Percentiles rank a stretch among this genome's conserved stretches.
These are phyloP conservation scores for Phytophthora megakarya DNA, from an alignment of 352 stramenopile species.

Conservation along the genomic window DNA sequence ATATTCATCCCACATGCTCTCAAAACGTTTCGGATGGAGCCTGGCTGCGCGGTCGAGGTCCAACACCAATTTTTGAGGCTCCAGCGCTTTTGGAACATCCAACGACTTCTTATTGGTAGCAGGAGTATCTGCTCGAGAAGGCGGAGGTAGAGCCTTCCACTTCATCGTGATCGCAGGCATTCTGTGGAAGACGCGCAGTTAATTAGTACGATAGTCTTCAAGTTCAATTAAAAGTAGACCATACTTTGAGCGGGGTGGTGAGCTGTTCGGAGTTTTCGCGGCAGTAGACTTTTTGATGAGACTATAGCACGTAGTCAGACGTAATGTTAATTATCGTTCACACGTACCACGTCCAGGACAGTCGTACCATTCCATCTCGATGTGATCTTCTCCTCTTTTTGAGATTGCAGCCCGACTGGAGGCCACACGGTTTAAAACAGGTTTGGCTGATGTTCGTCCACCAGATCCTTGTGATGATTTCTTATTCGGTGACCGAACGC, in stretches of 20 bases:
- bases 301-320: conserved; percentile 2
- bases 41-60: conserved; percentile 48
- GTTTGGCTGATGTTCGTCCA: conserved; percentile 28
- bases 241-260: conserved; percentile 25
- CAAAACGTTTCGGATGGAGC: conserved; percentile 70
- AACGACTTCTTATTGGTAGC: conserved; percentile 17
- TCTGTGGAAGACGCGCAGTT: conserved; percentile 16
- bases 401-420: conserved; percentile 27
- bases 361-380: conserved; percentile 51
- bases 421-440: conserved; percentile 25
- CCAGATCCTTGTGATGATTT: conserved; percentile 4
- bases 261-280: neutral
- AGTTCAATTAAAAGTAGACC: neutral
- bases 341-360: neutral
- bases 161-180: conserved; percentile 76
- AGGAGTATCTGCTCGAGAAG: conserved; percentile 4
- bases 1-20: conserved; percentile 83
- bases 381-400: conserved; percentile 36
- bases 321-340: conserved; percentile 1
- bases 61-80: conserved; percentile 21
- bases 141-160: conserved; percentile 45
- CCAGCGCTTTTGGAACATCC: conserved; percentile 14
- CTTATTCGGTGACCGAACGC: conserved; percentile 16
- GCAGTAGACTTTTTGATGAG: conserved; percentile 22
- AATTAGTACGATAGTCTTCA: neutral